Percentiles rank a stretch among this genome's conserved stretches.
These are phyloP conservation scores for Pythium phragmiticola DNA, from an alignment of 352 stramenopile genomes.

Conservation along the genomic window DNA sequence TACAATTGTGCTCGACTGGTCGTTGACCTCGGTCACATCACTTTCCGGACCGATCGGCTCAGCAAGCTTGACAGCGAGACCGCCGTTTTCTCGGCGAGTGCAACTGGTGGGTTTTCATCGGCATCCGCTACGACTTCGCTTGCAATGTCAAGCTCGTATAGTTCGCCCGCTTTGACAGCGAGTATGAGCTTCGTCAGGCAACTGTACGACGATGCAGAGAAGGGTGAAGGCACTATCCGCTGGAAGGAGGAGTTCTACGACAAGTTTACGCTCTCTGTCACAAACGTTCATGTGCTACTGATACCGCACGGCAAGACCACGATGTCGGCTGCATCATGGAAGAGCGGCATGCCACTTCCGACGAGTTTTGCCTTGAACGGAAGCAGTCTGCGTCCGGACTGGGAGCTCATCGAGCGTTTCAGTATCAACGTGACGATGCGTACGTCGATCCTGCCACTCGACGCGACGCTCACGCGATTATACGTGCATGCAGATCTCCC, in stretches of 20 bases:
- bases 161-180: conserved; percentile 40
- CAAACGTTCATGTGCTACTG: conserved; percentile 81
- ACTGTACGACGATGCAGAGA: conserved; percentile 83
- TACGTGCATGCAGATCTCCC: conserved; percentile 85
- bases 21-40: conserved; percentile 82
- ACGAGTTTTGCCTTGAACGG: conserved; percentile 15
- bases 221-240: conserved; percentile 76
- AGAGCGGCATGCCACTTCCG: conserved; percentile 7
- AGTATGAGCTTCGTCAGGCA: conserved; percentile 85
- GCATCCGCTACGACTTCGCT: conserved; percentile 37
- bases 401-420: conserved; percentile 82
- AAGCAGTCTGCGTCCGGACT: conserved; percentile 47
- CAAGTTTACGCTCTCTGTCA: conserved; percentile 84
- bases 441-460: conserved; percentile 81
- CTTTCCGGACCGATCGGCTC: conserved; percentile 78
- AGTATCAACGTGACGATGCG: conserved; percentile 86
- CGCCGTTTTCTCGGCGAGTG: conserved; percentile 32
- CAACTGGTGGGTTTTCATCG: conserved; percentile 26
- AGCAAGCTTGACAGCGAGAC: conserved; percentile 72
- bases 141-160: conserved; percentile 39
- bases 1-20: conserved; percentile 76
- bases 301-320: conserved; percentile 54
- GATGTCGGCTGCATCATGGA: background rate
- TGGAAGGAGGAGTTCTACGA: conserved; percentile 92
- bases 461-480: conserved; percentile 78